Evolutionary conservation across 345 rosid species (phyloP), one percentile per base, ranked within the genome.

Genomic region (Anastatica hierochuntica): DNA sequence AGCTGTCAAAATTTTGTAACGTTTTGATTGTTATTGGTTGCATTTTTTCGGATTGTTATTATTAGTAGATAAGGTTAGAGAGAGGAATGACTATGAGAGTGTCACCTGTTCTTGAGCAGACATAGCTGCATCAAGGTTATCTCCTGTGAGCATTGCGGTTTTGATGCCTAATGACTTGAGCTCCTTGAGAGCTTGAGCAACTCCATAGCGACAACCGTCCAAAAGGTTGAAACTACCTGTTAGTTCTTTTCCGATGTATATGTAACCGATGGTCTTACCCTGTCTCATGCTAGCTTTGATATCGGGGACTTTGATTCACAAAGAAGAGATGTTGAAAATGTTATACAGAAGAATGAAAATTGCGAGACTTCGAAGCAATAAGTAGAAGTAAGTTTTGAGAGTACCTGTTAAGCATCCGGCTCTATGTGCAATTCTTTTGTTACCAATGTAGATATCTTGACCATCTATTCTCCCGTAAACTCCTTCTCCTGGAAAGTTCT

Each of bases 101-200:
- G 46, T 43, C 37, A 81, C 97, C 95, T 86, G 84, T 66, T 78
- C 64, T 56, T 90, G 92, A 6, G 76, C 76, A 59, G 74, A 70
- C 73, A 69, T 56, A 26, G 96, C 95, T 0, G 79, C 75, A 6
- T 64, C 74, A 56, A 63, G 64, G 61, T 76, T 73, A 65, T 90
- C 98, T 57, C 98, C 98, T 0, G 98, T 86, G 33, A 90, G 89
- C 95, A 90, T 82, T 14, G 67, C 87, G 12, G 85, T 68, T 71
- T 61, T 75, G 21, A 90, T 75, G 0, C 66, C 72, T 50, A 84
- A 19, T 6, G 63, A 68, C 39, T 82, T 82, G 10, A 90, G 74
- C 14, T 79, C 70, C 19, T 38, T 40, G 15, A 86, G 51, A 7
- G 96, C 92, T 52, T 82, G 85, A 48, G 58, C 37, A 41, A 52